Base-by-base conservation (phyloP, 306 rosid species). In the Fagus crenata region DNA sequence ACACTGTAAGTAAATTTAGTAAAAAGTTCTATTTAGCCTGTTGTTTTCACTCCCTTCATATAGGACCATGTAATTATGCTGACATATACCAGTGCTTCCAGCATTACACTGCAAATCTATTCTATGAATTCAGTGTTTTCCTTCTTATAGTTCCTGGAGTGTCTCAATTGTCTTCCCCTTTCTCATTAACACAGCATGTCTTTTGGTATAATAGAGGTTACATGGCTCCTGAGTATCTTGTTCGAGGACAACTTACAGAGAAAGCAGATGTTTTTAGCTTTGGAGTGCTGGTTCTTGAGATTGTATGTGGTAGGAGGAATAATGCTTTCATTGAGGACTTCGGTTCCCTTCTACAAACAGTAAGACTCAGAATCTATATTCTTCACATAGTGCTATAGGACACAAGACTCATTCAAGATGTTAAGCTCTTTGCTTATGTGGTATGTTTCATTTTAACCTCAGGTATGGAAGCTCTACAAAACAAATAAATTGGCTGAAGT, bases 181-280 rank as follows among this genome's bases (percentile, higher is more conserved):
- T 69, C 28, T 51, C 39, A 49, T 63, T 59, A 37, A 77, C 69
- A 69, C 17, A 49, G 32, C 14, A 1, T 37, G 31, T 28, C 14
- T 40, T 41, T 5, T 32, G 51, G 60, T 73, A 46, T 42, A 33
- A 18, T 69, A 93, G 98, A 69, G 98, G 98, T 59, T 93, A 93
- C 56, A 93, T 93, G 97, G 98, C 98, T 54, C 97, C 98, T 0
- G 98, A 93, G 78, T 93, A 93, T 89, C 93, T 93, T 33, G 65
- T 85, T 79, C 85, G 93, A 78, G 98, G 98, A 35, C 96, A 93
- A 71, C 93, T 93, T 1, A 93, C 97, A 1, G 97, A 93, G 18
- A 93, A 89, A 78, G 97, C 96, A 53, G 98, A 91, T 49, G 93
- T 93, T 1, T 93, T 89, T 77, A 87, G 98, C 59, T 93, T 74